Conservation (phyloP, 2,329 filamentous ascomycete species). For the Monilinia polystroma region DNA sequence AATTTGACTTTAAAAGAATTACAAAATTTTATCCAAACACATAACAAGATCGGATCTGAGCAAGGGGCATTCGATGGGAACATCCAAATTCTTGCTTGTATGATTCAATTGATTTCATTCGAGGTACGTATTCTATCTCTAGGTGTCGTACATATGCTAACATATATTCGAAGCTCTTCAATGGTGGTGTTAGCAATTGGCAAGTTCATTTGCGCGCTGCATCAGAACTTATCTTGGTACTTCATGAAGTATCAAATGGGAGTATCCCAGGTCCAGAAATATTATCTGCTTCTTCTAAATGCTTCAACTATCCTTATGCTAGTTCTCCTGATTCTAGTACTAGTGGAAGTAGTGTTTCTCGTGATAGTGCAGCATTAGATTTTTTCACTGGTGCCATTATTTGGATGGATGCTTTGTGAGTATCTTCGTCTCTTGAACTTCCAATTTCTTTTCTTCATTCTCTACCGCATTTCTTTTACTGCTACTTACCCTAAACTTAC, state of each 20-base stretch:
- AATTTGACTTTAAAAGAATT: slow-evolving; percentile 9
- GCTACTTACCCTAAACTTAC: neutral
- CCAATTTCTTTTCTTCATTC: neutral
- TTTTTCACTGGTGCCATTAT: slow-evolving; percentile 19
- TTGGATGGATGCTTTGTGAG: slow-evolving; percentile 21
- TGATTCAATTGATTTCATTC: slow-evolving; percentile 23
- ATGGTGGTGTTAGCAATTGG: slow-evolving; percentile 50
- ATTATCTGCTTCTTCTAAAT: slow-evolving; percentile 12
- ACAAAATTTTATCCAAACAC: slow-evolving; percentile 8
- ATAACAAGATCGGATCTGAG: slow-evolving; percentile 2
- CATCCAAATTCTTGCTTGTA: slow-evolving; percentile 22
- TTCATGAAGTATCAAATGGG: slow-evolving; percentile 20
- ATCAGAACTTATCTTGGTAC: slow-evolving; percentile 46
- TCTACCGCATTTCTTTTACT: neutral
- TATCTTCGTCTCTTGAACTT: neutral
- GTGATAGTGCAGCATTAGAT: slow-evolving; percentile 18
- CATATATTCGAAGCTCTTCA: slow-evolving; percentile 30
- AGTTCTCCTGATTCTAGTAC: neutral
- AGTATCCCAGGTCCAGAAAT: slow-evolving; percentile 14
- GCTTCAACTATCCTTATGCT: neutral
- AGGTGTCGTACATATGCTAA: neutral
- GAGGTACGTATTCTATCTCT: slow-evolving; percentile 7
- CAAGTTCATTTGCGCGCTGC: slow-evolving; percentile 52
- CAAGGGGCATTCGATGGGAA: slow-evolving; percentile 18
- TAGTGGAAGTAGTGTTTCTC: slow-evolving; percentile 1